phyloP scores from a whole-genome alignment of 495 filamentous ascomycete genomes.

The Podospora bellae-mahoneyi region DNA sequence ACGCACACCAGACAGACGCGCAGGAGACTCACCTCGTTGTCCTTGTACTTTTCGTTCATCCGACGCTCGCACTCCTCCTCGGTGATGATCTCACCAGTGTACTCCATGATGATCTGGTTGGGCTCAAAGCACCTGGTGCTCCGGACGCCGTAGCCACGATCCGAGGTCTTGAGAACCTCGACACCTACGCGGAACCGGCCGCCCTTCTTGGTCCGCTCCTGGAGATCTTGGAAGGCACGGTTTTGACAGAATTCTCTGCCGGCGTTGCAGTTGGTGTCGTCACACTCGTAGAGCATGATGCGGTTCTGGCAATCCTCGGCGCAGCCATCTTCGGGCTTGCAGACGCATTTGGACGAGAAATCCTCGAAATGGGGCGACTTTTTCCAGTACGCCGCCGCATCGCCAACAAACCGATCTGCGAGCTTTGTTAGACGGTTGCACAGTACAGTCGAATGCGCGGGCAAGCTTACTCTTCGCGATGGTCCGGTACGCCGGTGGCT shows the following conservation, averaged over 20 bases:
- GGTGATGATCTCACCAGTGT: constrained; percentile 95
- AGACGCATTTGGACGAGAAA: constrained; percentile 74
- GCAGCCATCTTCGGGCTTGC: constrained; percentile 72
- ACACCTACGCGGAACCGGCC: constrained; percentile 87
- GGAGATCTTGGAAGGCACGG: constrained; percentile 78
- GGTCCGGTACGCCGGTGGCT: constrained; percentile 85
- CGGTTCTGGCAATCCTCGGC: constrained; percentile 88
- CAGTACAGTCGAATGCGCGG: neutral
- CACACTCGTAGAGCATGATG: constrained; percentile 96
- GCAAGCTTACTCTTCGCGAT: constrained; percentile 70
- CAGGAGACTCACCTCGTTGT: constrained; percentile 68
- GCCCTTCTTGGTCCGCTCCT: constrained; percentile 68
- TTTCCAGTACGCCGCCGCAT: constrained; percentile 81
- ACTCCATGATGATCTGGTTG: constrained; percentile 96
- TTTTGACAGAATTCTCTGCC: constrained; percentile 71
- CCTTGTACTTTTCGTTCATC: constrained; percentile 87
- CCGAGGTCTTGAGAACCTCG: constrained; percentile 84
- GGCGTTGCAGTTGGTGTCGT: constrained; percentile 80
- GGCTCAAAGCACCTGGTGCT: constrained; percentile 83
- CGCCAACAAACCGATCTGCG: constrained; percentile 86
- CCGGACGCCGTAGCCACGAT: constrained; percentile 88
- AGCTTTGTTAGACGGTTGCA: constrained; percentile 10
- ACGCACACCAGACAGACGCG: neutral
- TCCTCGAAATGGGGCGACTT: constrained; percentile 69
- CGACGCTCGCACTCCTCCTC: constrained; percentile 87